Evolutionary conservation across 768 basidiomycete species (phyloP).

Genomic region (Rhodotorula taiwanensis): DNA sequence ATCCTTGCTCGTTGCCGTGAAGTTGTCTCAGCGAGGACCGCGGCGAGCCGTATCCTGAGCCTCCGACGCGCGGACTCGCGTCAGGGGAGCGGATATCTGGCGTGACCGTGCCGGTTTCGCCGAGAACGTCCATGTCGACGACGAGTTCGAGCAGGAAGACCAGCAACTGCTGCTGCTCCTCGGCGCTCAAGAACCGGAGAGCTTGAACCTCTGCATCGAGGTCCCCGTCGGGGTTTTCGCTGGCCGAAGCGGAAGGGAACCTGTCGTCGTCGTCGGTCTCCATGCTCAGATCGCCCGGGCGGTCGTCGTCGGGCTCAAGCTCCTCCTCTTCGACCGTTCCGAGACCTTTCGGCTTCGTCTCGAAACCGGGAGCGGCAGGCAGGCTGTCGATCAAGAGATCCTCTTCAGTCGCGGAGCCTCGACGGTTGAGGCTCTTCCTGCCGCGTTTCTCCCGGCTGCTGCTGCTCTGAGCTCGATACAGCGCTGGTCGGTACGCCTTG

Average conservation of each 20-base stretch:
- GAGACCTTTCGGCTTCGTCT: not conserved
- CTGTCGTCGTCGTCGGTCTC: constrained; percentile 9
- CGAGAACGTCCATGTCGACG: constrained; percentile 2
- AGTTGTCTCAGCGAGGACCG: no score
- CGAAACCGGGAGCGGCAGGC: not conserved
- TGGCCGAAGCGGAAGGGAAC: constrained; percentile 2
- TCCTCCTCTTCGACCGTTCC: constrained; percentile 26
- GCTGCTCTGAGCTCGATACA: not conserved
- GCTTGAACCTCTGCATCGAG: no score
- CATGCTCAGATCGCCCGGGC: no score
- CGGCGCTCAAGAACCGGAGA: constrained; percentile 3
- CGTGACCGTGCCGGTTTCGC: not conserved
- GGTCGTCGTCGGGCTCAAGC: not conserved
- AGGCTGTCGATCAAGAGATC: constrained; percentile 11
- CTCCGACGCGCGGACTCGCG: not conserved
- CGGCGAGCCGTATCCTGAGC: no score
- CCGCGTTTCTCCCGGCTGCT: not conserved
- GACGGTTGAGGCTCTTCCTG: no score
- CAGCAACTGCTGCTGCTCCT: constrained; percentile 11
- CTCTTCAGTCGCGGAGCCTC: not conserved
- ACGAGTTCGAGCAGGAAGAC: constrained; percentile 22
- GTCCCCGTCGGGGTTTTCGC: no score
- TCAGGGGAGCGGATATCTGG: not conserved
- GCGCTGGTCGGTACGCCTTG: not conserved
- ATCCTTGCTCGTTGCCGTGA: no score